phyloP scores from a whole-genome alignment of 2,329 filamentous ascomycete genomes.

The Ceratocystis harringtonii region DNA sequence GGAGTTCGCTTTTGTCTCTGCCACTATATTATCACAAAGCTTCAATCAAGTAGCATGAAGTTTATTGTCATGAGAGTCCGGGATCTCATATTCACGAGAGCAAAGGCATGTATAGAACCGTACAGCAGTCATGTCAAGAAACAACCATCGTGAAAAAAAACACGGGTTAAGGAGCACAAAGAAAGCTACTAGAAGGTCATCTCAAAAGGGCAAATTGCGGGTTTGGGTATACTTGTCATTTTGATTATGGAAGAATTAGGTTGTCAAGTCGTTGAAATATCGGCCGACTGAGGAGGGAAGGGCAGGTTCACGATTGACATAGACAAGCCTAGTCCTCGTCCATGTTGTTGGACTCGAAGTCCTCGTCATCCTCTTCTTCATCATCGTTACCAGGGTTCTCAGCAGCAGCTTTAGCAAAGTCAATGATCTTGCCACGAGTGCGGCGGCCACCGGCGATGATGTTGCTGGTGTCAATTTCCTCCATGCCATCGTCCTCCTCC shows the following conservation, averaged over 20 bases:
- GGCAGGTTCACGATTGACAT: not conserved
- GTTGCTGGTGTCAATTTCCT: slow-evolving; percentile 82
- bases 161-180: not conserved
- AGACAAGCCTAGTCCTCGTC: slow-evolving; percentile 34
- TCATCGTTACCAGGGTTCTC: slow-evolving; percentile 62
- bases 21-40: not conserved
- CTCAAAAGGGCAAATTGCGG: not conserved
- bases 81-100: not conserved
- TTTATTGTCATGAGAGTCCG: not conserved
- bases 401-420: slow-evolving; percentile 80
- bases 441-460: slow-evolving; percentile 66
- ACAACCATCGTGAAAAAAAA: too few species aligned
- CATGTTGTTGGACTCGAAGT: slow-evolving; percentile 59
- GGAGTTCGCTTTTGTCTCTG: not conserved
- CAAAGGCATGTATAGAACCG: not conserved
- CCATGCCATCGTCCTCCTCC: slow-evolving; percentile 68
- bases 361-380: slow-evolving; percentile 65
- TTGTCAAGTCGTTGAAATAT: not conserved
- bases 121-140: not conserved
- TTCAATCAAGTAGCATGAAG: not conserved
- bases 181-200: not conserved
- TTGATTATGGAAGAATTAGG: slow-evolving; percentile 6
- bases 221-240: slow-evolving; percentile 7
- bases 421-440: slow-evolving; percentile 82
- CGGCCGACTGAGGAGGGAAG: not conserved